Percentiles rank a stretch among this genome's conserved stretches.
Evolutionary conservation across 108 stramenopile genomes (phyloP).

Genomic region (Pseudonitzschia delicatissima): DNA sequence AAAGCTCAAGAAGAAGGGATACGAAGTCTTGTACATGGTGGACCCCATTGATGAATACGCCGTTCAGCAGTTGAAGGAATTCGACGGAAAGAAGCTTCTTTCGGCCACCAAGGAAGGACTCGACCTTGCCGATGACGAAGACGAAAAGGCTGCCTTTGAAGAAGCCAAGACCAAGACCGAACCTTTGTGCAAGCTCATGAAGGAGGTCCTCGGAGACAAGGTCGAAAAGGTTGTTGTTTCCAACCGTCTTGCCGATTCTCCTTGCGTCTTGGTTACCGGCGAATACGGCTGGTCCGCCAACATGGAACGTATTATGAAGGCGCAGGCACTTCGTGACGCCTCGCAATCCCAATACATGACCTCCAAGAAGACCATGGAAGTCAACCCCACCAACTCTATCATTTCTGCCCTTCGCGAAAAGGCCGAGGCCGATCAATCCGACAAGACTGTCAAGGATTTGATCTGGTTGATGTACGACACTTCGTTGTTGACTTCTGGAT

Average conservation of each 20-base stretch:
- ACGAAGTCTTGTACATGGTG: conserved; percentile 99
- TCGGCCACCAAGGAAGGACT: conserved; percentile 99
- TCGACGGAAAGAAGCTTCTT: conserved; percentile 99
- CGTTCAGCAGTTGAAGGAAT: conserved; percentile 99
- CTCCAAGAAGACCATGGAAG: conserved; percentile 99
- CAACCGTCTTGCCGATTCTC: conserved; percentile 97
- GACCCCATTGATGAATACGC: conserved; percentile 99
- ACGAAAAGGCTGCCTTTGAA: conserved; percentile 98
- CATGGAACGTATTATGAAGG: conserved; percentile 99
- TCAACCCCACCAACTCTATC: conserved; percentile 99
- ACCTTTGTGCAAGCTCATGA: conserved; percentile 99
- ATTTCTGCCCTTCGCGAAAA: conserved; percentile 97
- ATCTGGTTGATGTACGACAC: conserved; percentile 99
- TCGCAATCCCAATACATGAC: conserved; percentile 98
- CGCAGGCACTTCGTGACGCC: conserved; percentile 99
- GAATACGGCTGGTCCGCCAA: conserved; percentile 99
- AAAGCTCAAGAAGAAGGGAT: conserved; percentile 99
- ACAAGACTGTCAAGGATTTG: conserved; percentile 99
- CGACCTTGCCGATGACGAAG: conserved; percentile 91
- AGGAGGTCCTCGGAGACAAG: conserved; percentile 99
- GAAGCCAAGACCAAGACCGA: conserved; percentile 98
- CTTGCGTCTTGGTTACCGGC: conserved; percentile 98
- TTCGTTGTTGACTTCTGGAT: conserved; percentile 97
- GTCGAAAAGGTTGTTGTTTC: conserved; percentile 99
- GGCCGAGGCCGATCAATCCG: conserved; percentile 97